A percentile compares a stretch with the other conserved stretches of the same genome.
Evolutionary conservation across 2,329 filamentous ascomycete species (phyloP).

Genomic region (Trichoderma koningiopsis): DNA sequence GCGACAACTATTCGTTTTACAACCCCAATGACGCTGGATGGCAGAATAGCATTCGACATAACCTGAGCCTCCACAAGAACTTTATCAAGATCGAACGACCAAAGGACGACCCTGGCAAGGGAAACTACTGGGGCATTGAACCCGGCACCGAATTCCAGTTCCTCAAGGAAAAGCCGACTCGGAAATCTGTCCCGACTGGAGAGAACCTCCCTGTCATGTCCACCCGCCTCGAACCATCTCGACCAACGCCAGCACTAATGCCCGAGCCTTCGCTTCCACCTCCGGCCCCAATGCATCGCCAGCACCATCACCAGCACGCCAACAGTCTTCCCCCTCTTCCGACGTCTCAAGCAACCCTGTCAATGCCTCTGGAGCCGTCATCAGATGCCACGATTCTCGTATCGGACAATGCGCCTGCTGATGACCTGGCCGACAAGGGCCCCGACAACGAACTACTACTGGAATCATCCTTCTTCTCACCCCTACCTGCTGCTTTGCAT

Average conservation of each 20-base stretch:
- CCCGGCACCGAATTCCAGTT: slow-evolving; percentile 88
- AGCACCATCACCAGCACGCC: slow-evolving; percentile 11
- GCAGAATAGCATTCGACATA: slow-evolving; percentile 99
- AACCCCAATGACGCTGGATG: slow-evolving; percentile 82
- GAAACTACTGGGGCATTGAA: slow-evolving; percentile 95
- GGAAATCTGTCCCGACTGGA: slow-evolving; percentile 58
- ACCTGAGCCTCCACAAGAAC: slow-evolving; percentile 93
- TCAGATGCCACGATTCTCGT: slow-evolving; percentile 78
- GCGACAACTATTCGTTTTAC: slow-evolving; percentile 91
- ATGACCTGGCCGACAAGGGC: slow-evolving; percentile 49
- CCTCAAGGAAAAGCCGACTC: slow-evolving; percentile 78
- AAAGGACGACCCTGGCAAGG: slow-evolving; percentile 96
- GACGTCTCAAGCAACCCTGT: slow-evolving; percentile 42
- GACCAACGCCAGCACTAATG: slow-evolving; percentile 43
- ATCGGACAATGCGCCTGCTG: slow-evolving; percentile 64
- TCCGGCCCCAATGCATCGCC: slow-evolving; percentile 43
- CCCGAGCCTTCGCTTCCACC: slow-evolving; percentile 54
- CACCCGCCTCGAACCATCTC: slow-evolving; percentile 55
- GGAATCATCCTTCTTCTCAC: slow-evolving; percentile 66
- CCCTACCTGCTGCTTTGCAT: slow-evolving; percentile 70
- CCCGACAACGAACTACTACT: slow-evolving; percentile 43
- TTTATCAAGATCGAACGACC: slow-evolving; percentile 95
- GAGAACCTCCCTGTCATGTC: slow-evolving; percentile 63
- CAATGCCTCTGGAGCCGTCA: slow-evolving; percentile 61
- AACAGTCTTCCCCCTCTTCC: slow-evolving; percentile 45